phyloP scores from a whole-genome alignment of 2,329 filamentous ascomycete genomes.

The Dothiorella sarmentorum region DNA sequence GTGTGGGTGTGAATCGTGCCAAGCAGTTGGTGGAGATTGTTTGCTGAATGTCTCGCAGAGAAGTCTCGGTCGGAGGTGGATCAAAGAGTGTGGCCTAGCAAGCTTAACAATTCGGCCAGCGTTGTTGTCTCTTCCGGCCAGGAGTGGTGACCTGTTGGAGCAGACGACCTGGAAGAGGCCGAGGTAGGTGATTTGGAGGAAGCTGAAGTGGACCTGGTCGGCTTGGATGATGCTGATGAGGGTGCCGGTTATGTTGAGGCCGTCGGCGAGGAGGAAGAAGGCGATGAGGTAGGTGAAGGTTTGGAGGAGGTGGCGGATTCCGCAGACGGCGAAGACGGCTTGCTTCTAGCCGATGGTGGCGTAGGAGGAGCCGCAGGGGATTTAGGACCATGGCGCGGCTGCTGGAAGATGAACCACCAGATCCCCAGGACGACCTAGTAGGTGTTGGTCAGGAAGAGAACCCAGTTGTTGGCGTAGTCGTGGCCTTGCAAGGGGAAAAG shows the following conservation, averaged over 20 bases:
- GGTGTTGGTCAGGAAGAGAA: slow-evolving; percentile 61
- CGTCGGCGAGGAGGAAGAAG: slow-evolving; percentile 68
- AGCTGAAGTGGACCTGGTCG: slow-evolving; percentile 61
- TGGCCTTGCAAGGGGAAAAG: slow-evolving; percentile 48
- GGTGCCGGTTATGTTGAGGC: slow-evolving; percentile 66
- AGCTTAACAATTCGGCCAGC: too few relatives aligned
- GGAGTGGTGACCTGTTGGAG: too few relatives aligned
- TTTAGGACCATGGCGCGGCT: slow-evolving; percentile 58
- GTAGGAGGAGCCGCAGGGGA: slow-evolving; percentile 47
- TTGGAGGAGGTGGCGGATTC: slow-evolving; percentile 62
- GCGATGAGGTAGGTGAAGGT: slow-evolving; percentile 60
- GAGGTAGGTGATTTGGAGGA: slow-evolving; percentile 62
- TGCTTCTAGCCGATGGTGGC: slow-evolving; percentile 62
- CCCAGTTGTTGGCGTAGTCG: slow-evolving; percentile 62
- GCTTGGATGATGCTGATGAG: slow-evolving; percentile 66
- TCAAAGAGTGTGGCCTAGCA: too few relatives aligned
- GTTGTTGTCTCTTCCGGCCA: too few relatives aligned
- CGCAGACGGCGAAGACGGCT: slow-evolving; percentile 31
- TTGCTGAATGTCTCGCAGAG: too few relatives aligned
- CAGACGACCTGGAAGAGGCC: slow-evolving; percentile 62
- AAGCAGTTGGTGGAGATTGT: too few relatives aligned
- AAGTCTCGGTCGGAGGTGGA: too few relatives aligned
- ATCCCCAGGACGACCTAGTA: slow-evolving; percentile 64
- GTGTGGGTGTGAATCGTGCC: too few relatives aligned
- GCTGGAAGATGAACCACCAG: slow-evolving; percentile 66